phyloP scores from a whole-genome alignment of 202 grass and related monocot species.

The Setaria viridis region DNA sequence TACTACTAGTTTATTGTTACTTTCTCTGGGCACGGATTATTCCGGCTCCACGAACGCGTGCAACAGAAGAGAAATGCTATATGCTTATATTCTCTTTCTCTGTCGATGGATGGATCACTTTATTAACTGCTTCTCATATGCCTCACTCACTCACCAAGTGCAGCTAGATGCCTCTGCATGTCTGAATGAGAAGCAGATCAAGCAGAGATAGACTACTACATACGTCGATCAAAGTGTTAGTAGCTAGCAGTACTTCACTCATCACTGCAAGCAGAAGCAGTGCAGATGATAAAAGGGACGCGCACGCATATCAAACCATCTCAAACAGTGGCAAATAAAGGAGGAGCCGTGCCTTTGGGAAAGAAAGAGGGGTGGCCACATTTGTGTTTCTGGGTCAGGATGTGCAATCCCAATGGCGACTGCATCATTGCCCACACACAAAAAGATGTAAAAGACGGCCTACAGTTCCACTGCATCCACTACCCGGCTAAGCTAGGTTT shows the following conservation, averaged over 20 bases:
- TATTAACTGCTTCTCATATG: not conserved
- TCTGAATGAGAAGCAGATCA: not conserved
- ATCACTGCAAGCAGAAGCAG: not conserved
- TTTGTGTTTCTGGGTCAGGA: too few species aligned
- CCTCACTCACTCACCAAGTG: not conserved
- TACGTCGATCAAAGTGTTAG: not conserved
- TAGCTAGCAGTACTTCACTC: not conserved
- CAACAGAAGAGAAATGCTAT: conserved; percentile 17
- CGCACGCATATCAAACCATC: not conserved
- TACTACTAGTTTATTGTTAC: not conserved
- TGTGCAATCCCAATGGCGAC: conserved; percentile 15
- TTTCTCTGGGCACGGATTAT: not conserved
- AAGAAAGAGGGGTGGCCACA: too few species aligned
- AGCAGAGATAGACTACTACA: not conserved
- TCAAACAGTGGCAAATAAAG: conserved; percentile 12
- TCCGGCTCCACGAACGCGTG: conserved; percentile 20
- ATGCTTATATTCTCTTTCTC: not conserved
- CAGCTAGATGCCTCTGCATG: conserved; percentile 33
- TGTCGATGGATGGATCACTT: too few species aligned
- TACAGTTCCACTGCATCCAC: conserved; percentile 31
- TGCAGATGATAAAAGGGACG: not conserved
- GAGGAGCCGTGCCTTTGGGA: not conserved
- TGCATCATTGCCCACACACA: conserved; percentile 49
- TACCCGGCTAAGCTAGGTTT: conserved; percentile 13
- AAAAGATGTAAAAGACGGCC: not conserved